These are phyloP conservation scores for Saccharomycopsis phalli DNA, from an alignment of 1,139 yeast genomes.

Conservation along the genomic window DNA sequence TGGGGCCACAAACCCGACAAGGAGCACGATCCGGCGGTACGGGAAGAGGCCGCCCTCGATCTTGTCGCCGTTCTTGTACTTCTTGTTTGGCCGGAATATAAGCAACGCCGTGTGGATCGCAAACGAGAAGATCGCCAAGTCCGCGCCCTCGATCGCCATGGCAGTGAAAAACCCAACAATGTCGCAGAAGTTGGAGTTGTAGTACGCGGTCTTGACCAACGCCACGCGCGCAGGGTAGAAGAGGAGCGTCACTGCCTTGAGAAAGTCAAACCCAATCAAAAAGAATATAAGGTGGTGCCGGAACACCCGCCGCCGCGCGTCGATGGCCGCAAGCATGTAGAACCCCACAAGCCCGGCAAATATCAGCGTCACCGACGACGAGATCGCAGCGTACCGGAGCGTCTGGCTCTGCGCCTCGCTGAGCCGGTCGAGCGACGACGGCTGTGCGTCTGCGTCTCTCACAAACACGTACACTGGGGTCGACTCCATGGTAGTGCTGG, in stretches of 20 bases:
- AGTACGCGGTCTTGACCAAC: slow-evolving; percentile 40
- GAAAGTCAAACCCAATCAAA: slow-evolving; percentile 59
- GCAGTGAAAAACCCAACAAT: slow-evolving; percentile 83
- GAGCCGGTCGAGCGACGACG: slow-evolving; percentile 13
- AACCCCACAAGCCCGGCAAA: slow-evolving; percentile 45
- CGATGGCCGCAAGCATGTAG: slow-evolving; percentile 50
- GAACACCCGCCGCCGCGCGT: slow-evolving; percentile 51
- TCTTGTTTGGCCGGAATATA: slow-evolving; percentile 55
- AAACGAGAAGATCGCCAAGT: slow-evolving; percentile 71
- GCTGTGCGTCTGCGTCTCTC: no score
- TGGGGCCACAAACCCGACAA: slow-evolving; percentile 52
- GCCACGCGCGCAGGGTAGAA: slow-evolving; percentile 63
- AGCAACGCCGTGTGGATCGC: slow-evolving; percentile 77
- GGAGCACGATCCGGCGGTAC: slow-evolving; percentile 52
- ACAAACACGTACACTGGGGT: no score
- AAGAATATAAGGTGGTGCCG: slow-evolving; percentile 67
- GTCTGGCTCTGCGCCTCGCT: slow-evolving; percentile 19
- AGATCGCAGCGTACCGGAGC: slow-evolving; percentile 45
- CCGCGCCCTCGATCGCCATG: slow-evolving; percentile 78
- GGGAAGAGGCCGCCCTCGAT: slow-evolving; percentile 71
- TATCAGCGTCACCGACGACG: slow-evolving; percentile 51
- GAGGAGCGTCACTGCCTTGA: slow-evolving; percentile 63
- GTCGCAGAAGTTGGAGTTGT: slow-evolving; percentile 50
- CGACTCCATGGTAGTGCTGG: no score
- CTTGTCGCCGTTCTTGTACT: slow-evolving; percentile 35